phyloP scores from a whole-genome alignment of 2,329 filamentous ascomycete genomes.

The Monilinia fructigena region DNA sequence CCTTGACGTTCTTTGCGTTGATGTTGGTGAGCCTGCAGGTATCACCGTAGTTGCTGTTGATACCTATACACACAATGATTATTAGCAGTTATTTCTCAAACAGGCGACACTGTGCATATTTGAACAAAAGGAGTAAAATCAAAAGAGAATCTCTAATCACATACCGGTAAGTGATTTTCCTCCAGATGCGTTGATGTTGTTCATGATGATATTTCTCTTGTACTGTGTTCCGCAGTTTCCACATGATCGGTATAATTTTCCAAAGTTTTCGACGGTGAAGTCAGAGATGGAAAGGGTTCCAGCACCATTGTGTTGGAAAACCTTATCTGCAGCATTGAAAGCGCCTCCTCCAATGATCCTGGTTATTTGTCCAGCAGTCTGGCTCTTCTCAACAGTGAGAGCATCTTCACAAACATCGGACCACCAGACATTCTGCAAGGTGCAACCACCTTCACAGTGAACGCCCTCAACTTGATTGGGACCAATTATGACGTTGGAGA shows the following conservation, averaged over 20 bases:
- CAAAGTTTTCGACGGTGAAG: conserved; percentile 47
- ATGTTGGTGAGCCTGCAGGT: conserved; percentile 46
- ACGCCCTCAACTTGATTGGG: conserved; percentile 41
- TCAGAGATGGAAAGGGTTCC: conserved; percentile 40
- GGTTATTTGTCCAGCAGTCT: conserved; percentile 41
- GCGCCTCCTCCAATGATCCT: conserved; percentile 47
- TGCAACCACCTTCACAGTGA: conserved; percentile 34
- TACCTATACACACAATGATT: conserved; percentile 44
- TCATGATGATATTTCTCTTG: conserved; percentile 41
- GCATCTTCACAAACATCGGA: conserved; percentile 34
- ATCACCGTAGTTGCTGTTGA: conserved; percentile 54
- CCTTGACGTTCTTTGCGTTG: conserved; percentile 31
- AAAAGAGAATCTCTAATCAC: conserved; percentile 7
- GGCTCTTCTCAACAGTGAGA: conserved; percentile 31
- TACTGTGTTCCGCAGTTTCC: conserved; percentile 47
- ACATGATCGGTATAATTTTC: conserved; percentile 52
- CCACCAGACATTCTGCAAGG: conserved; percentile 37
- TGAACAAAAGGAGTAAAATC: not conserved
- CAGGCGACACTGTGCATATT: not conserved
- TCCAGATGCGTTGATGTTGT: conserved; percentile 45
- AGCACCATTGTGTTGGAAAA: conserved; percentile 45
- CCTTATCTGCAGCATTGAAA: conserved; percentile 45
- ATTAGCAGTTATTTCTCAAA: conserved; percentile 20
- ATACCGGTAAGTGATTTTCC: conserved; percentile 38
- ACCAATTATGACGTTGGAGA: conserved; percentile 42